phyloP scores from a whole-genome alignment of 2,329 filamentous ascomycete species.

The Penicillium frequentans region DNA sequence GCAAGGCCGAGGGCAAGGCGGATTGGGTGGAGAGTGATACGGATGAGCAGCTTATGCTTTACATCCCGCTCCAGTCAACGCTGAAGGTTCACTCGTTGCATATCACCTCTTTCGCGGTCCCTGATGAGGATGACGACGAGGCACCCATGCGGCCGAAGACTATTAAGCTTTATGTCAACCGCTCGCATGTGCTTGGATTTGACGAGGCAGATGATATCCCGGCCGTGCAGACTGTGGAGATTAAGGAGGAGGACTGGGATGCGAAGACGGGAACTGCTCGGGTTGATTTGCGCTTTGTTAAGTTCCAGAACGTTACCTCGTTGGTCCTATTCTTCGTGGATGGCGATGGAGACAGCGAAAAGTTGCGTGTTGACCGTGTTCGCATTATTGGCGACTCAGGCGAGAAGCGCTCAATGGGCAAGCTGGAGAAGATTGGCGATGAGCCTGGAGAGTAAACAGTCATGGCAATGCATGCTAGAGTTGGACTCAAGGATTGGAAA shows the following conservation, averaged over 20 bases:
- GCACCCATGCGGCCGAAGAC: constrained; percentile 77
- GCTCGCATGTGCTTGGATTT: constrained; percentile 86
- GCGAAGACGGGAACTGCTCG: constrained; percentile 67
- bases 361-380: constrained; percentile 67
- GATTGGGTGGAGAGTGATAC: constrained; percentile 96
- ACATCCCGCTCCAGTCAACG: constrained; percentile 81
- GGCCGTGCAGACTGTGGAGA: constrained; percentile 75
- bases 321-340: constrained; percentile 86
- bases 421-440: constrained; percentile 90
- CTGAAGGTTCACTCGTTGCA: constrained; percentile 85
- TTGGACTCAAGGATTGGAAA: not conserved
- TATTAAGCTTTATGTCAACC: constrained; percentile 84
- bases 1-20: constrained; percentile 50
- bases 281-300: constrained; percentile 81
- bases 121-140: constrained; percentile 63
- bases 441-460: constrained; percentile 59
- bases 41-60: constrained; percentile 94
- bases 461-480: not conserved
- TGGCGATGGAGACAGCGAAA: constrained; percentile 79
- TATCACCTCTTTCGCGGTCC: constrained; percentile 75
- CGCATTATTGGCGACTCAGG: constrained; percentile 81
- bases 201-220: constrained; percentile 87
- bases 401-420: constrained; percentile 89
- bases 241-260: constrained; percentile 79
- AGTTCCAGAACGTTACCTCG: constrained; percentile 91